Percentiles rank a stretch among this genome's conserved stretches.
These are phyloP conservation scores for Nosema granulosis DNA, from an alignment of 371 early-diverging fungal species.

Conservation along the genomic window DNA sequence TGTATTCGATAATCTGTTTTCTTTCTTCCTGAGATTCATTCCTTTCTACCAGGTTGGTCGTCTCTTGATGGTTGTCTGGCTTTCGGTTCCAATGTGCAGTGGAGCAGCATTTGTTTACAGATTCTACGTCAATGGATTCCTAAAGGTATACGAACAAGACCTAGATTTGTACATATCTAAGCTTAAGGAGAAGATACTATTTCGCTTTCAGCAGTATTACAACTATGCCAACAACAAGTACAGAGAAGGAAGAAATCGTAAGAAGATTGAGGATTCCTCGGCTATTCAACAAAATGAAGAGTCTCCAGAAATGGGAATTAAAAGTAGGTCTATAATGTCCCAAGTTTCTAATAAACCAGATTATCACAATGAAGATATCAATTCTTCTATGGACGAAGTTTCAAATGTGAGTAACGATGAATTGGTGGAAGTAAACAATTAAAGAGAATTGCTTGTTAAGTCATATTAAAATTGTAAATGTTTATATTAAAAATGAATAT, in stretches of 20 bases:
- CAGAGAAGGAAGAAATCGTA: conserved; percentile 4
- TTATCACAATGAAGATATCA: not conserved
- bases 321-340: not conserved
- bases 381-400: not conserved
- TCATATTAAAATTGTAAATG: too few species aligned
- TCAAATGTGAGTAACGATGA: not conserved
- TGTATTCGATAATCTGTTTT: conserved; percentile 53
- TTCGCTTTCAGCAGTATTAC: not conserved
- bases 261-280: not conserved
- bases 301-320: not conserved
- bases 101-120: conserved; percentile 57
- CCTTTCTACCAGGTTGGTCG: conserved; percentile 58
- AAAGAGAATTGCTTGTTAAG: too few species aligned
- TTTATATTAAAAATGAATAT: too few species aligned
- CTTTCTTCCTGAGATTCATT: conserved; percentile 40
- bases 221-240: not conserved
- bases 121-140: conserved; percentile 46
- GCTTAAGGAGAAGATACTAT: not conserved
- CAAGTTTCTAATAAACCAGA: not conserved
- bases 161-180: conserved; percentile 20
- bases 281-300: not conserved
- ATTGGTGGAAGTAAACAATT: too few species aligned
- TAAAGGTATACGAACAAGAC: conserved; percentile 39
- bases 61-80: conserved; percentile 43
- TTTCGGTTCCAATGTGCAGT: conserved; percentile 46